Percentiles rank a stretch among this genome's conserved stretches.
Conservation (phyloP, 1,284 basidiomycete genomes). For the Ustilago loliicola region DNA sequence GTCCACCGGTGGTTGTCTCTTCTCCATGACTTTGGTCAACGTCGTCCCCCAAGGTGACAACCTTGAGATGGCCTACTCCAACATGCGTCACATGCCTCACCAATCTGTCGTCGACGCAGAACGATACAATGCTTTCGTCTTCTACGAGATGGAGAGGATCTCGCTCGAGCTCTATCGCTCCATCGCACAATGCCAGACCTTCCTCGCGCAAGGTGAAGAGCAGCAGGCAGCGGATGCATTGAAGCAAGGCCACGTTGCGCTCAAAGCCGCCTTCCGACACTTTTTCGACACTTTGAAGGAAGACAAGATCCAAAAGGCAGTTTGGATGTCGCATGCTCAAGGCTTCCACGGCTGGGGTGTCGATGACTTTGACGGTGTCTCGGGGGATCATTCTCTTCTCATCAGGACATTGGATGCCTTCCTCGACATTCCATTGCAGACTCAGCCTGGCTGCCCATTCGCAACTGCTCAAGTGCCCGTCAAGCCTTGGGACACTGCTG, state of each 20-base stretch:
- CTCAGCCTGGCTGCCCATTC: slow-evolving; percentile 42
- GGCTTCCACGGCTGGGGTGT: slow-evolving; percentile 55
- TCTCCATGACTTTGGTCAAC: slow-evolving; percentile 52
- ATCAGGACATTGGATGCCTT: slow-evolving; percentile 46
- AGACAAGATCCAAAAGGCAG: slow-evolving; percentile 47
- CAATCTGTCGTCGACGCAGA: slow-evolving; percentile 40
- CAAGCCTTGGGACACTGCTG: slow-evolving; percentile 29
- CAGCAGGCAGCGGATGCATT: slow-evolving; percentile 39
- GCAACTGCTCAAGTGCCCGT: slow-evolving; percentile 35
- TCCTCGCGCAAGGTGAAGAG: slow-evolving; percentile 25
- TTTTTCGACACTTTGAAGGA: slow-evolving; percentile 54
- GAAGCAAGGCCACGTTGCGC: slow-evolving; percentile 37
- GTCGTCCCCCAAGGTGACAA: slow-evolving; percentile 16
- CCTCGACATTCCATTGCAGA: slow-evolving; percentile 43
- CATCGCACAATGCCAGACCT: slow-evolving; percentile 39
- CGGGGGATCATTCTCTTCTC: slow-evolving; percentile 47
- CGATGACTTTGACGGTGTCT: slow-evolving; percentile 51
- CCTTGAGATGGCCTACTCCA: slow-evolving; percentile 44
- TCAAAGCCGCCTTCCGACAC: slow-evolving; percentile 46
- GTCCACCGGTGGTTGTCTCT: slow-evolving; percentile 49
- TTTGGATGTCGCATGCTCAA: slow-evolving; percentile 55
- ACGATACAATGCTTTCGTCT: slow-evolving; percentile 49
- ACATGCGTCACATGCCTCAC: slow-evolving; percentile 52
- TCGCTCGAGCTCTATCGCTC: slow-evolving; percentile 40
- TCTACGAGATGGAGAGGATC: slow-evolving; percentile 50